Percentiles rank a stretch among this genome's conserved stretches.
phyloP scores from a whole-genome alignment of 768 basidiomycete species.

The Peribolospora kevripleyi region DNA sequence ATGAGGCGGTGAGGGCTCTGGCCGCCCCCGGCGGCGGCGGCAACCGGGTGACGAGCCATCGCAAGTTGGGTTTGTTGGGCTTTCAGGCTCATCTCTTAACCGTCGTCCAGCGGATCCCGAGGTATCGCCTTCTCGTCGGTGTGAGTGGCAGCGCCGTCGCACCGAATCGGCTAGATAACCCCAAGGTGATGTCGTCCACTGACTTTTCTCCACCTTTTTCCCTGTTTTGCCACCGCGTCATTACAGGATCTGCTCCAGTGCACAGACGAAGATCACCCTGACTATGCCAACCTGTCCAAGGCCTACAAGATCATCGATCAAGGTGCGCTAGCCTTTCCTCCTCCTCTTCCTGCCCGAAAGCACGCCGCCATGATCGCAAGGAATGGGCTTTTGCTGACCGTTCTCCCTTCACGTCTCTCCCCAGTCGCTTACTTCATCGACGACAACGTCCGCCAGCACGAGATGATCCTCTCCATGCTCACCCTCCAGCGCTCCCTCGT shows the following conservation, averaged over 20 bases:
- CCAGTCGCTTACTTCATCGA: slow-evolving; percentile 13
- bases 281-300: slow-evolving; percentile 2
- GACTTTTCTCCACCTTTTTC: no score
- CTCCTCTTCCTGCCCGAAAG: not conserved
- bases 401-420: no score
- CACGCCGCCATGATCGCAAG: no score
- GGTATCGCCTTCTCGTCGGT: slow-evolving; percentile 10
- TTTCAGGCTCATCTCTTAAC: slow-evolving; percentile 11
- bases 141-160: no score
- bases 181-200: no score
- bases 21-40: not conserved
- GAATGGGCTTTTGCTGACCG: no score
- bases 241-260: slow-evolving; percentile 5
- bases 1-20: not conserved
- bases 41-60: not conserved
- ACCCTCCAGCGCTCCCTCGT: slow-evolving; percentile 54
- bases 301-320: slow-evolving; percentile 9
- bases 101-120: slow-evolving; percentile 14
- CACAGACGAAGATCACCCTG: slow-evolving; percentile 10
- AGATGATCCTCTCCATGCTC: slow-evolving; percentile 47
- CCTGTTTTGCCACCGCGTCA: no score
- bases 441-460: slow-evolving; percentile 25
- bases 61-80: not conserved
- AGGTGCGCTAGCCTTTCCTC: slow-evolving; percentile 4
- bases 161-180: no score